Base-by-base conservation (phyloP, 2,329 filamentous ascomycete genomes). In the Colletotrichum tabaci region DNA sequence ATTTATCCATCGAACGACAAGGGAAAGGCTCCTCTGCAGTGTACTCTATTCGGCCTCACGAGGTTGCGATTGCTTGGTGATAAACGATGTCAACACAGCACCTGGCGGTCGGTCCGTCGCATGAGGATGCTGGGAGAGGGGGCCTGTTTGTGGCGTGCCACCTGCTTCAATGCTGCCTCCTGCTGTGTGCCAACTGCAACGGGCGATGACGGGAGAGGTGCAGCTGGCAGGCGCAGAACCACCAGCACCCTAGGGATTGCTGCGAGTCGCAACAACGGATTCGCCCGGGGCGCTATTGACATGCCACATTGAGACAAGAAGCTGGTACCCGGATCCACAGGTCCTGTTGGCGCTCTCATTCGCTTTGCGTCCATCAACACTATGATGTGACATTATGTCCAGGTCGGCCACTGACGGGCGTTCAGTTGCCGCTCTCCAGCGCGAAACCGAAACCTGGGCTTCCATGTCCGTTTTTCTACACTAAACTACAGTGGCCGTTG, bases 371-470 rank as follows among this genome's bases (percentile, higher is more conserved):
- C n/a, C 42, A 46, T n/a, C 49, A 38, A 56, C 18, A 30, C 30
- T 35, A 35, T 35, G 30, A 42, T n/a, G 18, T 38, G 49, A 35
- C 52, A 49, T 61, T n/a, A 50, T 52, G 38, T 40, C 52, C 53
- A 47, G 47, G 35, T 38, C 26, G n/a, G 8, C 46, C 35, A 26
- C 13, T n/a, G 18, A 40, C 16, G 44, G 35, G 18, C 30, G 50
- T n/a, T 13, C 7, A 38, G 52, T 9, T 68, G 58, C 57, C 58
- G 50, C 52, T 71, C 57, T 40, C n/a, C n/a, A 10, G 66, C 67
- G 53, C 52, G 65, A 67, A 63, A 67, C 64, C 23, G 64, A 53
- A 47, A 30, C 58, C 57, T 62, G 57, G 46, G 15, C 26, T 58
- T 63, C 53, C 23, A 21, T 16, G 23, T 40, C 64, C 53, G 58